phyloP scores from a whole-genome alignment of 2,329 filamentous ascomycete genomes.

The Rhynchosporium graminicola region DNA sequence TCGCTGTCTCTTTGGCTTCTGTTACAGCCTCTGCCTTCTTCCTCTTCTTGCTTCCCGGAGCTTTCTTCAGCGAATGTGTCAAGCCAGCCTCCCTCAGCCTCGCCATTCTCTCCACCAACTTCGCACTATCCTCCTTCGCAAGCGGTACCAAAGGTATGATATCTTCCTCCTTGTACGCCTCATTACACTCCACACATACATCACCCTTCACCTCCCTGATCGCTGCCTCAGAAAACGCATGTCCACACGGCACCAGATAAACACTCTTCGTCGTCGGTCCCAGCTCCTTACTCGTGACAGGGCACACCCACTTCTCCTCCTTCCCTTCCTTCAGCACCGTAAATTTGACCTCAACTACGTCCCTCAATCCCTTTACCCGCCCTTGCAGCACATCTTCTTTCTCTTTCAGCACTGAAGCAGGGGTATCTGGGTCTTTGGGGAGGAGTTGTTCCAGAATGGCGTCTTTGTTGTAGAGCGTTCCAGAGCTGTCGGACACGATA shows the following conservation, averaged over 20 bases:
- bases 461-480: conserved; percentile 93
- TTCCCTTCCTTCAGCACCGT: conserved; percentile 48
- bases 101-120: conserved; percentile 64
- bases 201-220: conserved; percentile 76
- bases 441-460: conserved; percentile 73
- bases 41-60: conserved; percentile 69
- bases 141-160: conserved; percentile 80
- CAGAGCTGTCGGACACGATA: conserved; percentile 80
- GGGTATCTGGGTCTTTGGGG: conserved; percentile 53
- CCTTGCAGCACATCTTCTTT: conserved; percentile 62
- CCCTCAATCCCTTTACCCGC: conserved; percentile 75
- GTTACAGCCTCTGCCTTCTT: conserved; percentile 59
- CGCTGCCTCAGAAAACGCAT: conserved; percentile 86
- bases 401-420: conserved; percentile 45
- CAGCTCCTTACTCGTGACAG: conserved; percentile 82
- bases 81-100: conserved; percentile 71
- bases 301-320: conserved; percentile 72
- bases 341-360: conserved; percentile 86
- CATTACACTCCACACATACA: conserved; percentile 71
- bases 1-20: conserved; percentile 28
- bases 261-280: conserved; percentile 78
- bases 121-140: conserved; percentile 67
- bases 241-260: conserved; percentile 92
- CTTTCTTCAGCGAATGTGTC: conserved; percentile 87
- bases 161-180: conserved; percentile 70